These are phyloP conservation scores for Calonectria pseudoturangicola DNA, from an alignment of 2,329 filamentous ascomycete genomes.

Conservation along the genomic window DNA sequence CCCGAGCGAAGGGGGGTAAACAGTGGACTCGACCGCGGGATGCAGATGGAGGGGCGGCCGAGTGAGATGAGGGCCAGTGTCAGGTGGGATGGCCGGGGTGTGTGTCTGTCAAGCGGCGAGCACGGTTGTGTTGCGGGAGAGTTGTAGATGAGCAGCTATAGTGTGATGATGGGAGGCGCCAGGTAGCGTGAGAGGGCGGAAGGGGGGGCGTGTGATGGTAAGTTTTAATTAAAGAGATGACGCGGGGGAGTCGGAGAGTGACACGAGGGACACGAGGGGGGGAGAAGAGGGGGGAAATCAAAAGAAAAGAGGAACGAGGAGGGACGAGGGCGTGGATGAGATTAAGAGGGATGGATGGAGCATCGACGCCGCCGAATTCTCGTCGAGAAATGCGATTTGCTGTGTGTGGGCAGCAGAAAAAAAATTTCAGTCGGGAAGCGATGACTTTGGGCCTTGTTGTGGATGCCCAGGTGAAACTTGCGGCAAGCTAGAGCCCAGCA, in stretches of 20 bases:
- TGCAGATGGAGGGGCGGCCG: slow-evolving; percentile 51
- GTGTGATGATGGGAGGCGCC: slow-evolving; percentile 53
- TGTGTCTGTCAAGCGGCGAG: slow-evolving; percentile 45
- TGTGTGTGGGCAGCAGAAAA: slow-evolving; percentile 35
- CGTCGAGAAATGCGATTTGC: slow-evolving; percentile 41
- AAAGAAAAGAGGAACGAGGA: slow-evolving; percentile 12
- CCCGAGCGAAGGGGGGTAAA: slow-evolving; percentile 39
- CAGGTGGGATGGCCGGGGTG: slow-evolving; percentile 53
- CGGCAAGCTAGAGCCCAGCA: slow-evolving; percentile 34
- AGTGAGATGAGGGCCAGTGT: slow-evolving; percentile 49
- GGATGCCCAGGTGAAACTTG: slow-evolving; percentile 41
- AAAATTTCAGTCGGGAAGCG: slow-evolving; percentile 43
- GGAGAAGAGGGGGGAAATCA: slow-evolving; percentile 16
- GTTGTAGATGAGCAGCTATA: slow-evolving; percentile 49
- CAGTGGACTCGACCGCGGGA: slow-evolving; percentile 44
- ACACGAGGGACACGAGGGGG: slow-evolving; percentile 22
- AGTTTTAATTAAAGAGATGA: slow-evolving; percentile 50
- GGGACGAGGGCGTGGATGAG: slow-evolving; percentile 5
- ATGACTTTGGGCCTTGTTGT: slow-evolving; percentile 45
- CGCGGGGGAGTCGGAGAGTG: slow-evolving; percentile 43
- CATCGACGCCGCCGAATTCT: slow-evolving; percentile 30
- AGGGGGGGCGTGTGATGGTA: slow-evolving; percentile 52
- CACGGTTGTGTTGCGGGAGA: slow-evolving; percentile 39
- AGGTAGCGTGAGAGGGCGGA: slow-evolving; percentile 47
- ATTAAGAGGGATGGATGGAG: slow-evolving; percentile 26